Evolutionary conservation across 768 basidiomycete species (phyloP).

Genomic region (Boletus tylopilopsis): DNA sequence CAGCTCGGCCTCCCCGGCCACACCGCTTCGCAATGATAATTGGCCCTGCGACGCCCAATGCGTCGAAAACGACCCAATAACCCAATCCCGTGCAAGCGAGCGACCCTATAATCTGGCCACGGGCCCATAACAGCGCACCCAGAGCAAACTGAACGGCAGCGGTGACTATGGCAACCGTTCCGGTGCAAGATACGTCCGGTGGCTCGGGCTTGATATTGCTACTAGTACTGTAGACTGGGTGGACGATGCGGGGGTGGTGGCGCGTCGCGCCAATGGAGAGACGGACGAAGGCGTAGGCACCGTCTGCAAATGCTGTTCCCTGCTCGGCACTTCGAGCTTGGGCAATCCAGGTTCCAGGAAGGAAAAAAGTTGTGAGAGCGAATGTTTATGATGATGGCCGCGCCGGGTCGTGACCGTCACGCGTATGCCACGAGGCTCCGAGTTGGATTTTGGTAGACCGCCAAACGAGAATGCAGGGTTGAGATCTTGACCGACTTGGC

Average conservation of each 20-base stretch:
- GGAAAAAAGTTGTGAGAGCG: constrained; percentile 91
- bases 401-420: constrained; percentile 34
- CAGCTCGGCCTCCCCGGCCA: too few relatives aligned
- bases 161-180: constrained; percentile 18
- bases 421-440: constrained; percentile 16
- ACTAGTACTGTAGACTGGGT: constrained; percentile 1
- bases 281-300: constrained; percentile 57
- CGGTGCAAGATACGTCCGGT: constrained; percentile 18
- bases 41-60: constrained; percentile 65
- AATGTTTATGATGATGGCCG: constrained; percentile 92
- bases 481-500: constrained; percentile 39
- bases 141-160: constrained; percentile 52
- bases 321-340: constrained; percentile 9
- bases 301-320: constrained; percentile 44
- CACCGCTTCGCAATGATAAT: constrained; percentile 30
- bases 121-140: constrained; percentile 81
- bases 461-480: constrained; percentile 64
- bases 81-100: constrained; percentile 87
- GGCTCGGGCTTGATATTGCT: neutral
- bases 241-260: constrained; percentile 17
- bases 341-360: constrained; percentile 76
- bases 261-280: constrained; percentile 66
- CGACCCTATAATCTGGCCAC: constrained; percentile 85
- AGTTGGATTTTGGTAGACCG: constrained; percentile 35
- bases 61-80: constrained; percentile 96